Conservation (phyloP, 306 rosid species). For the Calophaca sinica region DNA sequence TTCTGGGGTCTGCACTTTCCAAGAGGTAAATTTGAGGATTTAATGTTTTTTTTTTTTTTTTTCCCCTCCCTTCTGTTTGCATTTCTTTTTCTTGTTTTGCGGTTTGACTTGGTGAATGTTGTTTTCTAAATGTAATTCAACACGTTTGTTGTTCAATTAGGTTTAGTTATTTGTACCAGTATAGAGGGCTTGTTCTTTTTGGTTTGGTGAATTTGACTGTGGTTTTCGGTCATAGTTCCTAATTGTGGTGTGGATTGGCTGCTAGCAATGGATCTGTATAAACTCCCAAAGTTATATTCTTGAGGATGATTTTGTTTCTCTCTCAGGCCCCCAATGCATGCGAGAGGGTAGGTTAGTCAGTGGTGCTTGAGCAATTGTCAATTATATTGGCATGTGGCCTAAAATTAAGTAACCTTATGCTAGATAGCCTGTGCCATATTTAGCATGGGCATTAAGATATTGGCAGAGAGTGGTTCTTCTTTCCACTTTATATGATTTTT, state of each 20-base stretch:
- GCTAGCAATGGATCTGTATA: constrained; percentile 3
- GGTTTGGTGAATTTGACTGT: constrained; percentile 38
- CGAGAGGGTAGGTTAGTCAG: neutral
- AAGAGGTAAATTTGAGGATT: constrained; percentile 58
- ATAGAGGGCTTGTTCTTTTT: neutral
- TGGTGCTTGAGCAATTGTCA: constrained; percentile 15
- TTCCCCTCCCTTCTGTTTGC: neutral
- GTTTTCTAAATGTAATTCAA: neutral
- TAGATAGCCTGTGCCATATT: constrained; percentile 1
- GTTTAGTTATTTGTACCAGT: constrained; percentile 6
- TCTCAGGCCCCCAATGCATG: neutral
- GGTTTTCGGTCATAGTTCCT: neutral
- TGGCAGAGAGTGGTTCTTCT: constrained; percentile 7
- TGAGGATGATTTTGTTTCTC: constrained; percentile 2
- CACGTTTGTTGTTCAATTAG: constrained; percentile 12
- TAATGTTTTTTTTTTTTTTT: neutral
- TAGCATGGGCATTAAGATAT: neutral
- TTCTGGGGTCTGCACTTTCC: constrained; percentile 76
- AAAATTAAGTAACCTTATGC: constrained; percentile 9
- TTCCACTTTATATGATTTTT: neutral
- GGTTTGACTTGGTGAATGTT: constrained; percentile 14
- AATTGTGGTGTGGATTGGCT: neutral
- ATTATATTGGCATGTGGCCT: neutral
- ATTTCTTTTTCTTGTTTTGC: constrained; percentile 1
- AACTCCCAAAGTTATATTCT: constrained; percentile 5